phyloP scores from a whole-genome alignment of 805 yeast genomes.

The Helenozyma baotianmanensis region DNA sequence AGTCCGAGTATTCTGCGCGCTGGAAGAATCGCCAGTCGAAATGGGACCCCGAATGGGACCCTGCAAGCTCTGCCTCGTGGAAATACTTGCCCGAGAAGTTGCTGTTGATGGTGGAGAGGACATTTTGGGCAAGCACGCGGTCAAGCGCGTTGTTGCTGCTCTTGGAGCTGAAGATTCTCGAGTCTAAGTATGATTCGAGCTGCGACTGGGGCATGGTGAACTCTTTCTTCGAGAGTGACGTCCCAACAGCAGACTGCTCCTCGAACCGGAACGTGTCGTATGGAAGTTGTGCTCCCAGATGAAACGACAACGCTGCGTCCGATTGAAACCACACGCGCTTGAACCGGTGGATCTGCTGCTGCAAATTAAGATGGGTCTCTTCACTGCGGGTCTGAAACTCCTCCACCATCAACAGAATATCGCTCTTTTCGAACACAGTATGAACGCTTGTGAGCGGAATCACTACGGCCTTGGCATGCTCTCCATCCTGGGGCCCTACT shows the following conservation, averaged over 20 bases:
- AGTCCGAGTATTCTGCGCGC: constrained; percentile 12
- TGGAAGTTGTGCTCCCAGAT: background rate
- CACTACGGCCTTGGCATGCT: no score
- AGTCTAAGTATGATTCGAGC: no score
- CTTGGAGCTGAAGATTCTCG: background rate
- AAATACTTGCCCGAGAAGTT: constrained; percentile 8
- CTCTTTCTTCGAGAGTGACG: background rate
- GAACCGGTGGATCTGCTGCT: background rate
- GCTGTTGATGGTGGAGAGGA: no score
- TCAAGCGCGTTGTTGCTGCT: background rate
- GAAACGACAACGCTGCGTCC: background rate
- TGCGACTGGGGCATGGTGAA: no score
- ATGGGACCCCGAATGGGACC: constrained; percentile 11
- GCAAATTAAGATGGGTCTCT: background rate
- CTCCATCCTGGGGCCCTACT: constrained; percentile 13
- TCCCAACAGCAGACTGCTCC: background rate
- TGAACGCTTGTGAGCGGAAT: no score
- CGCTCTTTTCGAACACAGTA: no score
- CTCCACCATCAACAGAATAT: no score
- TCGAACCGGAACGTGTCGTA: background rate
- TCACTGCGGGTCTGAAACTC: no score
- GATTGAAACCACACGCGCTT: background rate
- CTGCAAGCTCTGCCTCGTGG: constrained; percentile 10
- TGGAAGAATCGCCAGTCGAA: constrained; percentile 21
- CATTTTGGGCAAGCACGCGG: background rate